Evolutionary conservation across 352 stramenopile species (phyloP).

Genomic region (Pythium volutum): DNA sequence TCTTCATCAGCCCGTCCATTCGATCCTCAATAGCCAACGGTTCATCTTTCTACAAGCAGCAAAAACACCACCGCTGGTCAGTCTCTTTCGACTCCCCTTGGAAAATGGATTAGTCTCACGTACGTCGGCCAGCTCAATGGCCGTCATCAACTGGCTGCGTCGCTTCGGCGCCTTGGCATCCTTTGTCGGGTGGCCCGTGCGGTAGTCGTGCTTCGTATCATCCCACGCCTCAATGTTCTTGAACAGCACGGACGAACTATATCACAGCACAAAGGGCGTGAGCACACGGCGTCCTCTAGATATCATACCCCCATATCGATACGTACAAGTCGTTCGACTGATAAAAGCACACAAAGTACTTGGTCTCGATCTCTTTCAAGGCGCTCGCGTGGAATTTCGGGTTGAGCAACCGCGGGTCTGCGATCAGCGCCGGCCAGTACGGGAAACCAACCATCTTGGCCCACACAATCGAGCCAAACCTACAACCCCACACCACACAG

Average conservation of each 20-base stretch:
- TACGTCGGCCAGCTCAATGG: constrained; percentile 70
- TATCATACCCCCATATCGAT: too few species aligned
- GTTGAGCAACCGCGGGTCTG: constrained; percentile 50
- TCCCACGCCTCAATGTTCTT: constrained; percentile 74
- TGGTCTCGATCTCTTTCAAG: constrained; percentile 59
- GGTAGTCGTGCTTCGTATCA: constrained; percentile 68
- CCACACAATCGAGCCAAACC: constrained; percentile 78
- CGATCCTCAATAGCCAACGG: constrained; percentile 51
- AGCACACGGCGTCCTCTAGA: too few species aligned
- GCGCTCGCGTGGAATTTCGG: constrained; percentile 40
- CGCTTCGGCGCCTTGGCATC: constrained; percentile 76
- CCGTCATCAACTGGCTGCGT: constrained; percentile 55
- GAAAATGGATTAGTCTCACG: constrained; percentile 8
- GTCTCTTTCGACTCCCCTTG: background rate
- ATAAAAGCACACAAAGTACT: constrained; percentile 81
- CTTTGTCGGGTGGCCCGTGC: constrained; percentile 55
- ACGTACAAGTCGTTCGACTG: constrained; percentile 72
- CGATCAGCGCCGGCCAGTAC: constrained; percentile 79
- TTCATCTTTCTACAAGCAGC: constrained; percentile 46
- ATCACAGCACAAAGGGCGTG: too few species aligned
- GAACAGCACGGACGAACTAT: constrained; percentile 48
- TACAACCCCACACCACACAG: constrained; percentile 13
- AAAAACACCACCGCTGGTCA: background rate
- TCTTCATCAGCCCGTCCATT: constrained; percentile 53
- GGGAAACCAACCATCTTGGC: constrained; percentile 80